Evolutionary conservation across 2,329 filamentous ascomycete species (phyloP).

Genomic region (Elsinoe necatrix): DNA sequence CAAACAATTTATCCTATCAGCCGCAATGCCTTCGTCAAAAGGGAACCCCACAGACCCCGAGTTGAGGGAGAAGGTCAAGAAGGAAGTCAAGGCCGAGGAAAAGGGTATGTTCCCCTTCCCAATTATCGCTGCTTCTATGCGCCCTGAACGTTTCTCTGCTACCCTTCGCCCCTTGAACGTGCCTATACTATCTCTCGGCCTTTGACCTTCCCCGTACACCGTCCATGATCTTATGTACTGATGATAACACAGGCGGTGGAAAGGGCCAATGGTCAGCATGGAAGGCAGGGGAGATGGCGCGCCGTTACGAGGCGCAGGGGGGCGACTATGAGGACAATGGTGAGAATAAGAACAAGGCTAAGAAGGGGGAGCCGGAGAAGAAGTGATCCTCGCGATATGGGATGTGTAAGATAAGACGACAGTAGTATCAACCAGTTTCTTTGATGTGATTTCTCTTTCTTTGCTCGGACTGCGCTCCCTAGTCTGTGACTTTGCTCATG

Average conservation of each 20-base stretch:
- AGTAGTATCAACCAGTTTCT: neutral
- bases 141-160: no score
- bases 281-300: conserved; percentile 28
- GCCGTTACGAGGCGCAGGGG: conserved; percentile 26
- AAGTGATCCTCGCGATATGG: conserved; percentile 18
- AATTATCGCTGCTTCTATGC: neutral
- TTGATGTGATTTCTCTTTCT: neutral
- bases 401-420: neutral
- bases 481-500: no score
- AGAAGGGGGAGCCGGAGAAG: conserved; percentile 29
- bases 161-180: no score
- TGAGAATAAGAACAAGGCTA: conserved; percentile 25
- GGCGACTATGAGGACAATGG: conserved; percentile 28
- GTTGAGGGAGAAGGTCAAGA: conserved; percentile 27
- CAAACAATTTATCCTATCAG: neutral
- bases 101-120: conserved; percentile 23
- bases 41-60: conserved; percentile 29
- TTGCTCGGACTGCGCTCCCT: neutral
- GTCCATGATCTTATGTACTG: no score
- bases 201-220: no score
- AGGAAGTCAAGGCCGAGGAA: conserved; percentile 28
- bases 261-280: conserved; percentile 26
- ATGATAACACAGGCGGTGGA: conserved; percentile 23
- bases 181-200: no score
- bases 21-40: conserved; percentile 27